phyloP scores from a whole-genome alignment of 352 stramenopile genomes.

The Phytophthora pinifolia region DNA sequence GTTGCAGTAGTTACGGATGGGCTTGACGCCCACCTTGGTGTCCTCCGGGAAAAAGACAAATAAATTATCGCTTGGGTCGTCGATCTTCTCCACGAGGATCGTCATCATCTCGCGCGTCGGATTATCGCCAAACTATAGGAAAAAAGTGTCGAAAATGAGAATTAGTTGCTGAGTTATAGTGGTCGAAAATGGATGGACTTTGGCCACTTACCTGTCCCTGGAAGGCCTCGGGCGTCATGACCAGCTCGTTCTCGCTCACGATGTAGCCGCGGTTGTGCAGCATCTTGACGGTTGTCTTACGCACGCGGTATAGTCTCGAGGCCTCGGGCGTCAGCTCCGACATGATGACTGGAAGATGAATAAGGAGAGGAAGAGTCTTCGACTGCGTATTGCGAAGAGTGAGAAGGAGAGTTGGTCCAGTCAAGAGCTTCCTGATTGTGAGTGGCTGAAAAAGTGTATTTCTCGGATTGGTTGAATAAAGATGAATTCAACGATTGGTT shows the following conservation, averaged over 20 bases:
- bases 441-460: neutral
- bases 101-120: conserved; percentile 95
- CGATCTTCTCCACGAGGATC: conserved; percentile 93
- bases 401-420: no score
- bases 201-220: conserved; percentile 58
- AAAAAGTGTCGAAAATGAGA: neutral
- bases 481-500: no score
- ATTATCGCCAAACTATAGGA: conserved; percentile 88
- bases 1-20: conserved; percentile 95
- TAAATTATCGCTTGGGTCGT: conserved; percentile 93
- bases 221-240: conserved; percentile 95
- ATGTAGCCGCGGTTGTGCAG: conserved; percentile 97
- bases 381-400: no score
- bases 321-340: conserved; percentile 80
- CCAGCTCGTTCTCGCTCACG: conserved; percentile 95
- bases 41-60: conserved; percentile 99
- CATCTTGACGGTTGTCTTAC: conserved; percentile 96
- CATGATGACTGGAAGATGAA: conserved; percentile 35
- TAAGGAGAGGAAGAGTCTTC: neutral
- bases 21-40: conserved; percentile 98
- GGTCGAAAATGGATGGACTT: neutral
- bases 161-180: no score
- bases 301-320: conserved; percentile 92
- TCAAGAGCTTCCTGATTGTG: no score
- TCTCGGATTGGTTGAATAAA: neutral